Base-by-base conservation (phyloP, 2,329 filamentous ascomycete genomes). In the Fusarium buharicum region DNA sequence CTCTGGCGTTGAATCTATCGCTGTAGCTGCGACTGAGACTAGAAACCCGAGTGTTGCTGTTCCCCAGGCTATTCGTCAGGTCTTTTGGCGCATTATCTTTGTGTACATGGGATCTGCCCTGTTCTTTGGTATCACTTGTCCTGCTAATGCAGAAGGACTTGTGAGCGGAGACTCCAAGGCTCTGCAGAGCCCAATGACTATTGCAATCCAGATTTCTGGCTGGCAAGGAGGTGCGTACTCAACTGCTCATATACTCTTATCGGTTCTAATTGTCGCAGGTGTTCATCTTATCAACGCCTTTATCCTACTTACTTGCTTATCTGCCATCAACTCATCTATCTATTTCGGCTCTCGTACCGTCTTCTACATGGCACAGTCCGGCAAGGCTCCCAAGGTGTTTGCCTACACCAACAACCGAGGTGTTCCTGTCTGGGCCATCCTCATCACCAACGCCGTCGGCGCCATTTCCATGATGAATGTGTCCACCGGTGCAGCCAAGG, bases 271-370 rank as follows among this genome's bases (percentile, higher is more conserved):
- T 16, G 20, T 12, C 13, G 2, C 17, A 76, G 74, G 76, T 31
- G 88, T 90, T 1, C 86, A 93, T 70, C 82, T 93, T 2, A 90
- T 93, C 77, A 93, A 93, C 64, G 89, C 87, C 34, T 89, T 92
- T 69, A 91, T 92, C 68, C 82, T 93, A 46, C 78, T 91, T 9
- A 91, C 90, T 12, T 90, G 90, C 51, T 79, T 92, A 33, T 88
- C 84, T 1, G 89, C 90, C 16, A 84, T 89, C 66, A 93, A 93
- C 75, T 87, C 85, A 48, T 90, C 88, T 9, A 89, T 93, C 59
- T 93, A 93, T 73, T 91, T 93, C 64, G 87, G 86, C 39, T 90
- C 88, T 4, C 85, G 91, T 18, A 93, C 90, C 0, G 76, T 94
- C 2, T 77, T 93, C 0, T 92, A 87, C 77, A 90, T 93, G 86